These are phyloP conservation scores for Leishmania turanica DNA, from an alignment of 208 protist genomes.

Conservation along the genomic window DNA sequence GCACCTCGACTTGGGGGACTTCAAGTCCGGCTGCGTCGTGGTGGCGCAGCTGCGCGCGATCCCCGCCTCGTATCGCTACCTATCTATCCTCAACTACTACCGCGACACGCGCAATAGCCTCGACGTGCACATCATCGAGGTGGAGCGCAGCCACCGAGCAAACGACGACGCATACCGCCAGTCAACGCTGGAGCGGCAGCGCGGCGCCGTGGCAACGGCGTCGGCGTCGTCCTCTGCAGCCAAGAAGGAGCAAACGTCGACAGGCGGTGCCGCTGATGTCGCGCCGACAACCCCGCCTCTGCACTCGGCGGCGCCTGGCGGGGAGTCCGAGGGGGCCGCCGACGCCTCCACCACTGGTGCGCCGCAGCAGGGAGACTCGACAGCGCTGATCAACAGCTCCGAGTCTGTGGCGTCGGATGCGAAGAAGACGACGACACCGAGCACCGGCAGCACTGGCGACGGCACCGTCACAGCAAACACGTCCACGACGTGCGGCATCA, in stretches of 20 bases:
- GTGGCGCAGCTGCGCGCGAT: slow-evolving; percentile 57
- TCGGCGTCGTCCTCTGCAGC: not conserved
- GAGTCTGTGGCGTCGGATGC: not conserved
- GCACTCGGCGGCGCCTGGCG: not conserved
- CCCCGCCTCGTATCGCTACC: slow-evolving; percentile 35
- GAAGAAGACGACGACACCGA: not conserved
- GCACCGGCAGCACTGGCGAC: not conserved
- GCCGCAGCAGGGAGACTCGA: not conserved
- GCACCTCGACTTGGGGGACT: slow-evolving; percentile 32
- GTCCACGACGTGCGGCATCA: not conserved
- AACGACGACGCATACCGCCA: slow-evolving; percentile 35
- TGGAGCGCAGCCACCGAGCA: slow-evolving; percentile 28
- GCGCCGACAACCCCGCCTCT: not conserved
- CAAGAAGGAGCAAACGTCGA: not conserved
- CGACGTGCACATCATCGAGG: slow-evolving; percentile 48
- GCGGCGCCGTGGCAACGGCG: slow-evolving; percentile 3
- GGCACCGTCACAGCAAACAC: not conserved
- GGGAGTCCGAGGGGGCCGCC: not conserved
- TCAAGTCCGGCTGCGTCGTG: slow-evolving; percentile 37
- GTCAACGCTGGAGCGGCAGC: slow-evolving; percentile 26
- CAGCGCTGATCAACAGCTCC: not conserved
- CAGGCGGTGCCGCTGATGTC: not conserved
- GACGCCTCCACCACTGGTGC: not conserved
- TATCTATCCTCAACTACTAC: slow-evolving; percentile 45
- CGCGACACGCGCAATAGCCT: slow-evolving; percentile 28